Percentiles rank a stretch among this genome's conserved stretches.
These are phyloP conservation scores for Acidiella bohemica DNA, from an alignment of 495 filamentous ascomycete species.

Conservation along the genomic window DNA sequence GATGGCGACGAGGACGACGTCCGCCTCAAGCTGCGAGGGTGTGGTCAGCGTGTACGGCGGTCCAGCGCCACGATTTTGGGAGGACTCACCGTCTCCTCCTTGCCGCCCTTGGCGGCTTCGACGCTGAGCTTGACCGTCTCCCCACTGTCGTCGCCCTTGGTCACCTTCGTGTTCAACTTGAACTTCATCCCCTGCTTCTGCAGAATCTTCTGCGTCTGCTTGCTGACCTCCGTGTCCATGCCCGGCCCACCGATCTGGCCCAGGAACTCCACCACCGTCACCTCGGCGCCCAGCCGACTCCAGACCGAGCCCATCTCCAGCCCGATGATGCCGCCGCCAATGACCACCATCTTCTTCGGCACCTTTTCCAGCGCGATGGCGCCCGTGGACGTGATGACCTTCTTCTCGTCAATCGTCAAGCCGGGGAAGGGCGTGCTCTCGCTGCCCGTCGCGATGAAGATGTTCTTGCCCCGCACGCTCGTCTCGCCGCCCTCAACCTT, in stretches of 20 bases:
- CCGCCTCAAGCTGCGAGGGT: slow-evolving; percentile 68
- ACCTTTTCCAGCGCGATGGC: slow-evolving; percentile 79
- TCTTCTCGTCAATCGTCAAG: slow-evolving; percentile 90
- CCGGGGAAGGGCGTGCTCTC: slow-evolving; percentile 95
- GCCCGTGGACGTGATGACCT: slow-evolving; percentile 89
- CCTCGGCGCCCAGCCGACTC: slow-evolving; percentile 82
- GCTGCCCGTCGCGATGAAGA: slow-evolving; percentile 88
- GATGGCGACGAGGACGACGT: slow-evolving; percentile 94
- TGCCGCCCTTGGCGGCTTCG: slow-evolving; percentile 92
- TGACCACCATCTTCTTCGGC: slow-evolving; percentile 94
- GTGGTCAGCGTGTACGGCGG: too few relatives aligned
- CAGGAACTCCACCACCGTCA: slow-evolving; percentile 94
- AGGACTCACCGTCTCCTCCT: slow-evolving; percentile 64
- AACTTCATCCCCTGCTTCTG: slow-evolving; percentile 97
- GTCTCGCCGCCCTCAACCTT: slow-evolving; percentile 81
- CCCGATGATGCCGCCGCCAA: slow-evolving; percentile 97
- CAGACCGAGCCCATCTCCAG: slow-evolving; percentile 98
- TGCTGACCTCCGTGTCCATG: slow-evolving; percentile 91
- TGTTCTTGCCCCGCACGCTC: slow-evolving; percentile 80
- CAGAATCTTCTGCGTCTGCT: slow-evolving; percentile 82
- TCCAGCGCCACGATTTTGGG: too few relatives aligned
- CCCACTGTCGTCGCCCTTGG: slow-evolving; percentile 65
- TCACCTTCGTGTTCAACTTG: slow-evolving; percentile 92
- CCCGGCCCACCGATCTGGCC: slow-evolving; percentile 93
- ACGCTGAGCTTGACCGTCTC: slow-evolving; percentile 65